A percentile compares a stretch with the other conserved stretches of the same genome.
These are phyloP conservation scores for Mucor mucedo DNA, from an alignment of 371 early-diverging fungal species.

Conservation along the genomic window DNA sequence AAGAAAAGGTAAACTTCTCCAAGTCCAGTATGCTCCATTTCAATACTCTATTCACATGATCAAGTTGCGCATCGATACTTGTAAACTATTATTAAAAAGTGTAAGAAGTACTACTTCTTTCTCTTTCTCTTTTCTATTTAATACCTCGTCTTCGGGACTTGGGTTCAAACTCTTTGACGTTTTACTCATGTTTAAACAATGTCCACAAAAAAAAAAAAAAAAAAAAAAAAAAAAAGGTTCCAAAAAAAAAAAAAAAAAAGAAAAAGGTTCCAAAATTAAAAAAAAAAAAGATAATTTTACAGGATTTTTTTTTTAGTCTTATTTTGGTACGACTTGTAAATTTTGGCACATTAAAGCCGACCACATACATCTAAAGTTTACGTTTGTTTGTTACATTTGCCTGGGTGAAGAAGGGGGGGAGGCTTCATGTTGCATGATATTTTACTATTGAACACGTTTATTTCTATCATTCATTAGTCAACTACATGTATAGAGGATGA, in stretches of 20 bases:
- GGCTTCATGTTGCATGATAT: no score
- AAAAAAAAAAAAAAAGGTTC: not conserved
- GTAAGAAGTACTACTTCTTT: not conserved
- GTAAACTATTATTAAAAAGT: constrained; percentile 23
- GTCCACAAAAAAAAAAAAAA: not conserved
- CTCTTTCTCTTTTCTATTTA: not conserved
- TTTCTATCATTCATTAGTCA: no score
- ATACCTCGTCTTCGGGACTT: constrained; percentile 30
- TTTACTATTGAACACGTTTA: no score
- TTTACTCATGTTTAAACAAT: not conserved
- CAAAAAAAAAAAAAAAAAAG: not conserved
- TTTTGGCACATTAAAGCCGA: no score
- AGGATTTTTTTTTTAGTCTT: not conserved
- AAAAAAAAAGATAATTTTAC: not conserved
- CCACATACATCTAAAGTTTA: no score
- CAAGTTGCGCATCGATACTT: constrained; percentile 45
- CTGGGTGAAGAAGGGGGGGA: no score
- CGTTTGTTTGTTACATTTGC: no score
- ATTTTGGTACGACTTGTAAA: not conserved
- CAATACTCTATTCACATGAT: constrained; percentile 43
- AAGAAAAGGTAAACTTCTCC: constrained; percentile 42
- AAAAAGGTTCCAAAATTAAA: not conserved
- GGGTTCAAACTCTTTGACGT: constrained; percentile 15
- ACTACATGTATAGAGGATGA: no score
- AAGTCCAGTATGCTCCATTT: constrained; percentile 52